phyloP scores from a whole-genome alignment of 306 rosid species.

The Styphnolobium japonicum region DNA sequence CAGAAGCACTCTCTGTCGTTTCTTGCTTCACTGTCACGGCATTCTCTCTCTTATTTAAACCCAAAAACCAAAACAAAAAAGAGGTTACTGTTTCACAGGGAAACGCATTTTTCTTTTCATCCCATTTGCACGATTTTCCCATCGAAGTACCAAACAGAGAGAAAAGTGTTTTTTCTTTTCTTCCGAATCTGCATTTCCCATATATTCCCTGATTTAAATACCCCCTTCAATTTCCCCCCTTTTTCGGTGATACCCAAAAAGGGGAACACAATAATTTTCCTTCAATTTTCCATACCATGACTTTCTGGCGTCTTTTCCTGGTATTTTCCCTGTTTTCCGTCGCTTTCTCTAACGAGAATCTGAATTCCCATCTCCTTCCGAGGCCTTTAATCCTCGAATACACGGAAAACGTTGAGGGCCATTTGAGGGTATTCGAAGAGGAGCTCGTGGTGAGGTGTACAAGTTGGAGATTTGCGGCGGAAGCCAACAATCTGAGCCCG shows the following conservation, averaged over 20 bases:
- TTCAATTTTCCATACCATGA: neutral
- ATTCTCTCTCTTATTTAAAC: neutral
- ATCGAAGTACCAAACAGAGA: too few relatives aligned
- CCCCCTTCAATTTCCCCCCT: neutral
- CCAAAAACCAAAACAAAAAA: too few relatives aligned
- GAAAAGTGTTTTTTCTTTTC: neutral
- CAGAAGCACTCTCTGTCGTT: neutral
- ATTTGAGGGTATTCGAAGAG: constrained; percentile 27
- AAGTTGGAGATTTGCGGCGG: constrained; percentile 85
- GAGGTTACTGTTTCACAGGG: neutral
- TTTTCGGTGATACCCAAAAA: too few relatives aligned
- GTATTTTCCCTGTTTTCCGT: constrained; percentile 37
- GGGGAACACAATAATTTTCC: neutral
- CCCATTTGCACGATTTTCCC: too few relatives aligned
- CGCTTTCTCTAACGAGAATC: constrained; percentile 40
- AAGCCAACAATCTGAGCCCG: constrained; percentile 66
- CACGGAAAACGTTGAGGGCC: constrained; percentile 26
- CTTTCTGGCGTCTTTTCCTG: neutral
- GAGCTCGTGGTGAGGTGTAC: constrained; percentile 47
- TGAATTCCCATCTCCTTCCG: constrained; percentile 44
- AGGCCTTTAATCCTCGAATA: constrained; percentile 61
- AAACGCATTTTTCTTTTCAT: neutral
- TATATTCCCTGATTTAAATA: too few relatives aligned
- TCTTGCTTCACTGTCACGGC: neutral
- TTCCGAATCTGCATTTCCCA: neutral